A percentile compares a stretch with the other conserved stretches of the same genome.
These are phyloP conservation scores for Malassezia psittaci DNA, from an alignment of 1,284 basidiomycete species.

Conservation along the genomic window DNA sequence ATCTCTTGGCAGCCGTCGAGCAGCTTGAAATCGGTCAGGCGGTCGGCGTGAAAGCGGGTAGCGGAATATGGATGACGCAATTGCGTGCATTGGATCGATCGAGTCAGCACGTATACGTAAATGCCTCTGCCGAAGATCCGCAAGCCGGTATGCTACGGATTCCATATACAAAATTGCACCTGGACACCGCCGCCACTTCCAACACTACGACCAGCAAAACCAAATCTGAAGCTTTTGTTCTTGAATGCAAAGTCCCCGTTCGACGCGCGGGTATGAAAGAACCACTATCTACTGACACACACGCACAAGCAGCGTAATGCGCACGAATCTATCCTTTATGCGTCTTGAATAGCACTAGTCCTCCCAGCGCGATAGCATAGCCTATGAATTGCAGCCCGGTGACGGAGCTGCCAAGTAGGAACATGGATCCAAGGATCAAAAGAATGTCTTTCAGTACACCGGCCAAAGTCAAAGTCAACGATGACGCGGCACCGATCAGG, in stretches of 20 bases:
- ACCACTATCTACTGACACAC: background rate
- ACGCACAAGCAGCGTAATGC: background rate
- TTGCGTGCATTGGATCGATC: background rate
- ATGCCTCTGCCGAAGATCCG: background rate
- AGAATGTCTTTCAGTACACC: conserved; percentile 92
- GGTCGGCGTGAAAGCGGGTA: conserved; percentile 26
- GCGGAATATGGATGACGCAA: conserved; percentile 23
- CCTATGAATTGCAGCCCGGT: conserved; percentile 78
- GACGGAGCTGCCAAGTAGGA: conserved; percentile 68
- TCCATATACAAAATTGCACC: background rate
- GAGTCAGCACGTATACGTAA: background rate
- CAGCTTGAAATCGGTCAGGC: conserved; percentile 18
- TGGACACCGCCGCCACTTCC: background rate
- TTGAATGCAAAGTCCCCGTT: conserved; percentile 5
- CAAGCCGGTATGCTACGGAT: background rate
- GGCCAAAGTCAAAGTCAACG: conserved; percentile 79
- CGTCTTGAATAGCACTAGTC: conserved; percentile 70
- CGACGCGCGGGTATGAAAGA: conserved; percentile 1
- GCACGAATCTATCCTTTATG: conserved; percentile 53
- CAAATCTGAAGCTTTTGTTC: background rate
- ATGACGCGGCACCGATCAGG: conserved; percentile 75
- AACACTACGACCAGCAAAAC: background rate
- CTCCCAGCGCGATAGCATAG: conserved; percentile 71
- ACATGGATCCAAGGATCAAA: conserved; percentile 76
- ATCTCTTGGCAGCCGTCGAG: conserved; percentile 21